Percentiles rank a stretch among this genome's conserved stretches.
Evolutionary conservation across 257 asterid species (phyloP).

Genomic region (Nicotiana obtusifolia): DNA sequence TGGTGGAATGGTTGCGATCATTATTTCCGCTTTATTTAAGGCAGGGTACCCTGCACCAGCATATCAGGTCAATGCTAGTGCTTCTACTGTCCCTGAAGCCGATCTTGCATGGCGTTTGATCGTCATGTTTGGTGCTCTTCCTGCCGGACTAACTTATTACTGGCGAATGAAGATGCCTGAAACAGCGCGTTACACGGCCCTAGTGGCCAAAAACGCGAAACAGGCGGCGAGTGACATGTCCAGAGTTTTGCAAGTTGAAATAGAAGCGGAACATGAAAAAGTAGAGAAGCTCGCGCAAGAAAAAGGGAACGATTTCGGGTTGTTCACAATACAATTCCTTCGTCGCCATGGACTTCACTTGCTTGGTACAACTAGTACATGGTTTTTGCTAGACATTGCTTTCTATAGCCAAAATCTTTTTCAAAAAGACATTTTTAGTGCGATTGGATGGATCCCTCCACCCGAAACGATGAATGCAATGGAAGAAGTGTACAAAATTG

Average conservation of each 20-base stretch:
- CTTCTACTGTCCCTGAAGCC: conserved; percentile 4
- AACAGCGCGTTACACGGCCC: conserved; percentile 12
- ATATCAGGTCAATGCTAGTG: not conserved
- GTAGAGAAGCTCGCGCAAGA: not conserved
- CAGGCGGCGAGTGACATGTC: conserved; percentile 7
- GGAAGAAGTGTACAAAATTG: conserved; percentile 29
- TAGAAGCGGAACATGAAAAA: not conserved
- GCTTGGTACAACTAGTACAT: conserved; percentile 35
- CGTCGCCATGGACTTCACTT: conserved; percentile 37
- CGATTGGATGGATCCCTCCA: conserved; percentile 40
- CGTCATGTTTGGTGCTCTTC: conserved; percentile 3
- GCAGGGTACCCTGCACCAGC: conserved; percentile 8
- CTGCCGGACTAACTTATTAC: conserved; percentile 11
- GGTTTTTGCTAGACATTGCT: conserved; percentile 47
- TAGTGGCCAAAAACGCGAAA: conserved; percentile 11
- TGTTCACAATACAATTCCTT: conserved; percentile 16
- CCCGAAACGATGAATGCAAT: conserved; percentile 35
- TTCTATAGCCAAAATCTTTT: conserved; percentile 32
- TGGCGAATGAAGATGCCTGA: conserved; percentile 23
- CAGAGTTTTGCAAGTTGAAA: not conserved
- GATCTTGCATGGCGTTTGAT: conserved; percentile 10
- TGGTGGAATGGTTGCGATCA: conserved; percentile 8
- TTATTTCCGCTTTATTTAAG: not conserved
- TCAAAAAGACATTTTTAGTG: conserved; percentile 36
- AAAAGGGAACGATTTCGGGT: conserved; percentile 1